These are phyloP conservation scores for Pistacia integerrima DNA, from an alignment of 345 rosid genomes.

Conservation along the genomic window DNA sequence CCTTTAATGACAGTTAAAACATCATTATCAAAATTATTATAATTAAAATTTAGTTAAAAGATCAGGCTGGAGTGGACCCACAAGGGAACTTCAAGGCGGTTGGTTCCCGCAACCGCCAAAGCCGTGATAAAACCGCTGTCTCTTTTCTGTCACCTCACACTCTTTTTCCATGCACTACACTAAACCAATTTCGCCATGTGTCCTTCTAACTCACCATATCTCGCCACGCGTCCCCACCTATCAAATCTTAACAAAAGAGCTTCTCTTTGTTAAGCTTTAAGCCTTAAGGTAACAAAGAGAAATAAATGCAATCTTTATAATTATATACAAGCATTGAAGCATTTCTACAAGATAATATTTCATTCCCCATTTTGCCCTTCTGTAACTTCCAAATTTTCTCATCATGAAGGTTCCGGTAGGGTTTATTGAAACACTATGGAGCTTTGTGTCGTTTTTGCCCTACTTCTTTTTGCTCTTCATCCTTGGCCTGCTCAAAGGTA, in stretches of 20 bases:
- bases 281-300: too few relatives aligned
- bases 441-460: conserved; percentile 67
- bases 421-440: conserved; percentile 65
- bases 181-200: conserved; percentile 20
- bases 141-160: background rate
- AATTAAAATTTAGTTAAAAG: too few relatives aligned
- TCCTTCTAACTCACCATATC: background rate
- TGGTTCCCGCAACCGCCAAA: conserved; percentile 15
- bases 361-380: conserved; percentile 2
- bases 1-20: too few relatives aligned
- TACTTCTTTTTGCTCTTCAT: conserved; percentile 61
- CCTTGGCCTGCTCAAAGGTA: conserved; percentile 69
- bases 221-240: conserved; percentile 24
- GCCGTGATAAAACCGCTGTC: background rate
- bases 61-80: background rate
- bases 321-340: background rate
- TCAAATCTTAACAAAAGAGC: background rate
- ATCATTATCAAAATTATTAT: too few relatives aligned
- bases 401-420: conserved; percentile 69
- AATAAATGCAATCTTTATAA: background rate
- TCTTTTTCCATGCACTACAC: background rate
- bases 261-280: too few relatives aligned
- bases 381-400: too few relatives aligned
- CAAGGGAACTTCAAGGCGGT: background rate
- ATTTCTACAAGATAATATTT: background rate